Conservation (phyloP, 1,139 yeast genomes). For the Taiozyma onychis region DNA sequence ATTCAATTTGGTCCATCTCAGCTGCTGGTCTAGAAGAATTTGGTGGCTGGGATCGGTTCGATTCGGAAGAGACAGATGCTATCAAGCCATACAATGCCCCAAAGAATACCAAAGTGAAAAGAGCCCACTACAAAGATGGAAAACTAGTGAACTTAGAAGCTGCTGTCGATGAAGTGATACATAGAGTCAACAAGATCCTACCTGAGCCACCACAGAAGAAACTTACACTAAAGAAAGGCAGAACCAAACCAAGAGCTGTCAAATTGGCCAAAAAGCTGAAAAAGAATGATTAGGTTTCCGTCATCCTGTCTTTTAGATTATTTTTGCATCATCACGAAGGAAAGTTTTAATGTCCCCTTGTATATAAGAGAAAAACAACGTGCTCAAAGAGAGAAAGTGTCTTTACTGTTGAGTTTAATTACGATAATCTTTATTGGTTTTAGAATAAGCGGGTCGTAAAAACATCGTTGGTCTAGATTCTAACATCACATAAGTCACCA, state of each 20-base stretch:
- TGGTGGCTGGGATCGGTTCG: conserved; percentile 20
- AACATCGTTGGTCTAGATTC: not conserved
- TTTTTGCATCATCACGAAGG: not conserved
- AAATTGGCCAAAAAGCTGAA: not conserved
- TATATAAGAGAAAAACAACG: not conserved
- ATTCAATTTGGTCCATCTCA: conserved; percentile 12
- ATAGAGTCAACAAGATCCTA: conserved; percentile 1
- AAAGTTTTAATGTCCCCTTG: not conserved
- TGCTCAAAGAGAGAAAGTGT: not conserved
- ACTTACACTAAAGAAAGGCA: conserved; percentile 11
- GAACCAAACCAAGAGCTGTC: conserved; percentile 14
- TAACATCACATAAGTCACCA: conserved; percentile 42
- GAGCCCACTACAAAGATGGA: not conserved
- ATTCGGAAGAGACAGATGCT: conserved; percentile 7
- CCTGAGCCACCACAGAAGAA: conserved; percentile 6
- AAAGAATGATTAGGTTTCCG: not conserved
- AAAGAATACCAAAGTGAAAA: conserved; percentile 4
- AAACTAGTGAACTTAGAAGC: not conserved
- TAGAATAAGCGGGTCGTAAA: not conserved
- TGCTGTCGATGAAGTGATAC: not conserved
- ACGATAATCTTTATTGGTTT: not conserved
- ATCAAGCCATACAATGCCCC: conserved; percentile 17
- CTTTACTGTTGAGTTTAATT: not conserved
- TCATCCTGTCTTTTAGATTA: not conserved
- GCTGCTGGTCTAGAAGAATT: conserved; percentile 17